These are phyloP conservation scores for Firmiana major DNA, from an alignment of 345 rosid genomes.

Conservation along the genomic window DNA sequence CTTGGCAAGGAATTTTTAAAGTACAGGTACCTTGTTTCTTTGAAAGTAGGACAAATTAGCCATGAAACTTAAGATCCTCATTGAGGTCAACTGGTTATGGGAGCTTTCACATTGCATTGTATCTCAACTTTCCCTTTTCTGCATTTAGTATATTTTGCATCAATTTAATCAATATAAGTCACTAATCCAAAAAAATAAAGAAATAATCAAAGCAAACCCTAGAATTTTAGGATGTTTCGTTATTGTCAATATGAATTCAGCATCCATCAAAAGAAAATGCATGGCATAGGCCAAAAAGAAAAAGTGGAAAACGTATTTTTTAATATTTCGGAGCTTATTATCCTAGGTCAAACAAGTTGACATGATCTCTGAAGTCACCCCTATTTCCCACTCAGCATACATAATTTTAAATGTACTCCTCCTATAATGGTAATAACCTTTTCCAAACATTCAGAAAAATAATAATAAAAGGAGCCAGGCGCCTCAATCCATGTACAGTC, in stretches of 20 bases:
- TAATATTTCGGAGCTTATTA: not conserved
- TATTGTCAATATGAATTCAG: not conserved
- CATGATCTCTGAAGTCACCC: not conserved
- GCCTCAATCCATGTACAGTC: too few relatives aligned
- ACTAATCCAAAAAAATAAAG: not conserved
- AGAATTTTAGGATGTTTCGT: not conserved
- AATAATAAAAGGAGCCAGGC: too few relatives aligned
- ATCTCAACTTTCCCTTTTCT: not conserved
- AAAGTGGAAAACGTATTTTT: not conserved
- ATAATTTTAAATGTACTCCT: too few relatives aligned
- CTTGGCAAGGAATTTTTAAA: not conserved
- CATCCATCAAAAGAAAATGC: not conserved
- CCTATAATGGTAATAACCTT: too few relatives aligned
- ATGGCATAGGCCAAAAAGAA: not conserved
- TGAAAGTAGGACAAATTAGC: not conserved
- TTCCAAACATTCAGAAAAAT: too few relatives aligned
- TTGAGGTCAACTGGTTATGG: not conserved
- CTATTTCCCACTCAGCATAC: too few relatives aligned
- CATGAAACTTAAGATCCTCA: not conserved
- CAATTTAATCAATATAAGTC: not conserved
- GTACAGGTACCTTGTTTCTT: not conserved
- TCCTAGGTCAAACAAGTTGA: not conserved
- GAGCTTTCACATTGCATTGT: not conserved
- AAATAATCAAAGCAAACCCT: not conserved
- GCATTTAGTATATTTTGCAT: not conserved